phyloP scores from a whole-genome alignment of 2,329 filamentous ascomycete genomes.

The Epicoccum nigrum region DNA sequence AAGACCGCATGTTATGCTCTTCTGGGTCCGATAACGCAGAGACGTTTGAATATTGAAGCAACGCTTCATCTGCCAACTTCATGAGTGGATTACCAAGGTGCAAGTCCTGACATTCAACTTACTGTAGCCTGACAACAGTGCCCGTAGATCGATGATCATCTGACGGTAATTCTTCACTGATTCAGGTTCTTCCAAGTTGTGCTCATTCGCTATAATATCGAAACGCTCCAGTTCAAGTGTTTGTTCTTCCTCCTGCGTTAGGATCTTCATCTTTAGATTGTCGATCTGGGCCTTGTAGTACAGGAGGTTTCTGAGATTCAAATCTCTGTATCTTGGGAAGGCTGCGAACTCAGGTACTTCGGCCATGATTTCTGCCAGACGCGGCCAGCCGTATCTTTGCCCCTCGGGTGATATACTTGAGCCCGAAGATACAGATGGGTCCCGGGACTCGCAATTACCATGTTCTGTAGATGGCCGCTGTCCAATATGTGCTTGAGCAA shows the following conservation, averaged over 20 bases:
- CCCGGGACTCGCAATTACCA: no score
- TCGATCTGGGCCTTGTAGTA: conserved; percentile 4
- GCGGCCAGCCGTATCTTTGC: conserved; percentile 3
- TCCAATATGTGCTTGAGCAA: no score
- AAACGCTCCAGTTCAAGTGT: neutral
- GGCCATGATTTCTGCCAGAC: neutral
- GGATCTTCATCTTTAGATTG: neutral
- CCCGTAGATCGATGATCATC: neutral
- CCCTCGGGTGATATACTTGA: no score
- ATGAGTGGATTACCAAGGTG: neutral
- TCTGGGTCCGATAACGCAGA: conserved; percentile 7
- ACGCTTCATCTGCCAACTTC: neutral
- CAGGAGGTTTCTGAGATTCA: neutral
- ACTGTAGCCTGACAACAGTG: neutral
- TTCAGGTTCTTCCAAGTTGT: no score
- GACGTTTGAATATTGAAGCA: neutral
- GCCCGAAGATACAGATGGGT: neutral
- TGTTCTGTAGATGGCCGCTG: neutral
- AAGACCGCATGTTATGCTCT: neutral
- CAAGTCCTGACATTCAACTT: neutral
- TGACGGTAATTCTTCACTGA: no score
- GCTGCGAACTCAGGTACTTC: conserved; percentile 2
- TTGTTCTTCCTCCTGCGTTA: neutral
- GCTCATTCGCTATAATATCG: neutral
- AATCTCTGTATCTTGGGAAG: neutral